Conservation (phyloP, 371 early-diverging fungal species). For the Apophysomyces trapeziformis region DNA sequence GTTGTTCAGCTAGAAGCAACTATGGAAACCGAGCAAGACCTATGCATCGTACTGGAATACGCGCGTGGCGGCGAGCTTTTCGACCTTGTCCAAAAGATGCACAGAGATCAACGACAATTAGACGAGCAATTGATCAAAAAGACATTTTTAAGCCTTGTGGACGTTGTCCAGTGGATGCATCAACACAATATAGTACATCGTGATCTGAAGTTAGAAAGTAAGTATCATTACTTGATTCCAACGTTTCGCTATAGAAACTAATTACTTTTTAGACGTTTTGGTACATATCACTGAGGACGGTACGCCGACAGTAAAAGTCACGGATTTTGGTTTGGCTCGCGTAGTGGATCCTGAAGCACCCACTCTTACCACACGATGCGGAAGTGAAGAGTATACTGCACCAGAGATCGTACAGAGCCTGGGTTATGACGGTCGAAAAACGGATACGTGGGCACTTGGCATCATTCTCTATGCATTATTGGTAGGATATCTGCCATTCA, state of each 20-base stretch:
- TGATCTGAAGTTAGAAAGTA: conserved; percentile 82
- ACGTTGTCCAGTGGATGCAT: conserved; percentile 73
- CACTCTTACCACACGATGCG: conserved; percentile 62
- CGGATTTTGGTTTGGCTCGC: conserved; percentile 74
- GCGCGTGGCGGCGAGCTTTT: conserved; percentile 70
- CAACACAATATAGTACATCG: conserved; percentile 74
- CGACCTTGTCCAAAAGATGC: conserved; percentile 61
- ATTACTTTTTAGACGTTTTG: conserved; percentile 34
- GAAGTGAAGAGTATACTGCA: conserved; percentile 84
- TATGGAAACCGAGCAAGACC: conserved; percentile 66
- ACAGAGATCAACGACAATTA: conserved; percentile 25
- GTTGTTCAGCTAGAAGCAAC: conserved; percentile 75
- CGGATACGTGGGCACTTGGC: conserved; percentile 78
- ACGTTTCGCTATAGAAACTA: too few species aligned
- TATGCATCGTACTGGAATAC: conserved; percentile 71
- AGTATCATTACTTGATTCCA: conserved; percentile 15
- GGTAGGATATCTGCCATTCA: conserved; percentile 45
- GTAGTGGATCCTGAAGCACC: conserved; percentile 51
- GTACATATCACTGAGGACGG: conserved; percentile 29
- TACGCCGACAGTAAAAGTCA: conserved; percentile 63
- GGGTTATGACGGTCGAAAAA: conserved; percentile 66
- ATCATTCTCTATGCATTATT: conserved; percentile 69
- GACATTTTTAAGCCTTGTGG: conserved; percentile 57
- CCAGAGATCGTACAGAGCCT: conserved; percentile 79
- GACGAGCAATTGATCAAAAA: conserved; percentile 36